Evolutionary conservation across 179 eudicot genomes (phyloP), one percentile per base, ranked within the genome.

Genomic region (Sideroxylon spinosum): DNA sequence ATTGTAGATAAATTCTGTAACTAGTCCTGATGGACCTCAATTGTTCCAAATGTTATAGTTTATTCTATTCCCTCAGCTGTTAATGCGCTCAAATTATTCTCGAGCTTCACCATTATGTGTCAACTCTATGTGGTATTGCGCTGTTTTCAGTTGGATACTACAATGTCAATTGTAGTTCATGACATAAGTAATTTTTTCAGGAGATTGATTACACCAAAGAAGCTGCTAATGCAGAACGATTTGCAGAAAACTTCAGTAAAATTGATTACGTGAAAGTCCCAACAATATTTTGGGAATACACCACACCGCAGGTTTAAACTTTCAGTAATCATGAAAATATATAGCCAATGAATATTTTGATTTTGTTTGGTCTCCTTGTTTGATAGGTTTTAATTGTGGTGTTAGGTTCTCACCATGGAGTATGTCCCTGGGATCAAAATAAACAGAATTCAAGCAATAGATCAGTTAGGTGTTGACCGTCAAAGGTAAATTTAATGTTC

Each of bases 401-500:
- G 75, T 72, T 75, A 93, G 98, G 90, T 93, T 72, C 86, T 93
- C 82, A 90, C 97, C 9, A 93, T 93, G 98, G 98, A 93, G 87
- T 93, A 93, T 87, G 97, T 93, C 78, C 99, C 98, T 7, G 99
- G 99, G 71, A 95, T 95, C 69, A 93, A 95, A 86, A 95, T 95
- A 85, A 95, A 90, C 86, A 89, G 98, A 85, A 92, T 93, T 73
- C 84, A 90, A 89, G 94, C 94, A 55, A 82, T 93, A 80, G 98
- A 93, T 84, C 87, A 93, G 79, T 86, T 93, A 82, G 98, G 98
- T 62, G 94, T 93, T 80, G 98, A 93, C 85, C 93, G 98, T 72
- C 76, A 90, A 85, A 93, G 89, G 98, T 93, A 79, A 72, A 65
- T 77, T 48, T 67, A 48, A 19, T 69, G 17, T 29, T 72, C 50